These are phyloP conservation scores for Lactarius quietus DNA, from an alignment of 768 basidiomycete species.

Conservation along the genomic window DNA sequence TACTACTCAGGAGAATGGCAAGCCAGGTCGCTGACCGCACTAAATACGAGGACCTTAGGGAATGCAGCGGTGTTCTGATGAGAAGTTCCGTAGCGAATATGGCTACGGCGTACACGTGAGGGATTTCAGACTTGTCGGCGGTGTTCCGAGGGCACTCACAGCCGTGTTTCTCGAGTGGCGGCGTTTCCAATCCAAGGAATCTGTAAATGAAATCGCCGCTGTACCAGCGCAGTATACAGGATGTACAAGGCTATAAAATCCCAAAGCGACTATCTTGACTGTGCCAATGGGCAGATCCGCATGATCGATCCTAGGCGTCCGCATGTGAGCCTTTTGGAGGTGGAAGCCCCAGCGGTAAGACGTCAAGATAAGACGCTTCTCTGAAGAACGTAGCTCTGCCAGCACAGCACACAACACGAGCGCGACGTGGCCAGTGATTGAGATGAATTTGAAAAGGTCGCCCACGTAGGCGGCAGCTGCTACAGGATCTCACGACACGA, in stretches of 20 bases:
- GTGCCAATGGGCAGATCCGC: background rate
- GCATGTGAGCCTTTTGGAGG: background rate
- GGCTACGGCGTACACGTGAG: background rate
- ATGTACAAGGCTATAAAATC: background rate
- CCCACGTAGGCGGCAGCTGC: background rate
- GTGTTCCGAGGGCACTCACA: background rate
- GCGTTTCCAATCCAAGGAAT: conserved; percentile 1
- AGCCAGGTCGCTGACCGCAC: background rate
- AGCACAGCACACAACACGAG: conserved; percentile 10
- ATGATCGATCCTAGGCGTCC: background rate
- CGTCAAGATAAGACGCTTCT: conserved; percentile 13
- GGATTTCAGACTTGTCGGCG: background rate
- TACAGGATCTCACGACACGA: background rate
- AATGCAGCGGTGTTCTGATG: background rate
- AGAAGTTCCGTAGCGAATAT: background rate
- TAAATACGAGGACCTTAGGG: background rate
- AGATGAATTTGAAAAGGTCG: background rate
- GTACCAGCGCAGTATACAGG: background rate
- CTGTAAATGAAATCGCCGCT: background rate
- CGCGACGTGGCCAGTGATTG: conserved; percentile 1
- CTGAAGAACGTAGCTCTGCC: conserved; percentile 9
- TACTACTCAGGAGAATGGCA: background rate
- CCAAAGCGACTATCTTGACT: background rate
- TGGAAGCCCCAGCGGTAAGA: background rate
- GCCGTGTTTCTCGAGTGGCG: background rate